phyloP scores from a whole-genome alignment of 495 filamentous ascomycete species.

The Cudoniella acicularis region DNA sequence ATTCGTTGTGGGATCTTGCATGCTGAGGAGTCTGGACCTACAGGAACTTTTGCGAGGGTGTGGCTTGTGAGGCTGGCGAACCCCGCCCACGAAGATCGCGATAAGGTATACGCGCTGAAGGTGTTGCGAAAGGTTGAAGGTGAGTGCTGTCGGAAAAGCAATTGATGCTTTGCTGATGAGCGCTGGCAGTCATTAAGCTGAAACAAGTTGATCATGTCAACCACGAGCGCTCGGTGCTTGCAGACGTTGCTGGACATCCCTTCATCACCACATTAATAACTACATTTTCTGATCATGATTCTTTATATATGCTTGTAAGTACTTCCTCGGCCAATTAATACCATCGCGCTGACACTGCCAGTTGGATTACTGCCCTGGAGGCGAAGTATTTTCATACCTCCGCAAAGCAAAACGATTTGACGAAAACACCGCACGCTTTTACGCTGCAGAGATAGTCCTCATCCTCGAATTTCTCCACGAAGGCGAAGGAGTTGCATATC shows the following conservation, averaged over 20 bases:
- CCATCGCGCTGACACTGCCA: constrained; percentile 25
- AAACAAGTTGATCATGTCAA: constrained; percentile 98
- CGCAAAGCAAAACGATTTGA: constrained; percentile 82
- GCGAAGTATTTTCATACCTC: constrained; percentile 93
- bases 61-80: constrained; percentile 69
- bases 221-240: constrained; percentile 84
- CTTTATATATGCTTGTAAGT: constrained; percentile 85
- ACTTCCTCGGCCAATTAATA: background rate
- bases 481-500: constrained; percentile 77
- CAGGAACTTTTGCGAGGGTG: constrained; percentile 94
- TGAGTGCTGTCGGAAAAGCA: constrained; percentile 7
- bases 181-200: constrained; percentile 76
- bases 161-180: constrained; percentile 16
- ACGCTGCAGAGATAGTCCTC: constrained; percentile 91
- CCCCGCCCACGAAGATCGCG: constrained; percentile 51
- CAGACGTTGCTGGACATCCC: constrained; percentile 84
- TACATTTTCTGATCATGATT: constrained; percentile 86
- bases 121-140: constrained; percentile 83
- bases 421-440: constrained; percentile 82
- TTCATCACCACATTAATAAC: constrained; percentile 92
- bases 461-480: constrained; percentile 93
- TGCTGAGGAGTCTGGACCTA: constrained; percentile 9
- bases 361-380: constrained; percentile 89
- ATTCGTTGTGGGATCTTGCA: constrained; percentile 23
- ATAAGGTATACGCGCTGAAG: constrained; percentile 88